Evolutionary conservation across 2,329 filamentous ascomycete species (phyloP), one percentile per base, ranked within the genome.

Genomic region (Arthrocladium fulminans): DNA sequence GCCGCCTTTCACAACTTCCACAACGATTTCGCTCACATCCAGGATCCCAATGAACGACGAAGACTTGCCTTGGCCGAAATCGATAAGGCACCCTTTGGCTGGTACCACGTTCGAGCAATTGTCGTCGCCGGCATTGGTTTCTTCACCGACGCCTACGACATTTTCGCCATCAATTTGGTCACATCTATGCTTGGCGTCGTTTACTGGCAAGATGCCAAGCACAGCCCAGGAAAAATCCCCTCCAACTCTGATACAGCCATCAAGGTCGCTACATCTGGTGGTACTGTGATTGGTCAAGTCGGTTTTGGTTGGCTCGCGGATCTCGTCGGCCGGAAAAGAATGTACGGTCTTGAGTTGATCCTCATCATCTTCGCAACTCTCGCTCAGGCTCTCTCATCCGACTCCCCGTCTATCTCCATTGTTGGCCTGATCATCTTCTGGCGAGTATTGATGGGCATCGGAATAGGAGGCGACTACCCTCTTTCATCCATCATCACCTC

Each of bases 131-230:
- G 87, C 59, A 83, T 90, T 53, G 87, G 86, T 58, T 92, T 94
- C 78, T 92, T 92, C 68, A 90, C 86, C 13, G 87, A 90, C 63
- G 84, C 84, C 10, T 90, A 89, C 67, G 82, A 85, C 61, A 86
- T 88, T 69, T 92, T 92, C 65, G 81, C 83, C 61, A 83, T 84
- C 57, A 83, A 81, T 54, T 72, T 88, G 61, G 72, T 84, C 54
- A 86, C 83, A 23, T 75, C 77, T 54, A 88, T 89, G 83, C 65
- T 89, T 44, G 86, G 86, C 35, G 80, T 89, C 42, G 85, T 88
- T 56, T 90, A 84, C 72, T 88, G 77, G 77, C 72, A 77, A 54
- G 72, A 70, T 51, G 79, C 80, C 15, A 45, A 52, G 4, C 48
- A 54, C 3, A 52, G 60, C 41, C 57, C 63, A 7, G 67, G 70